Evolutionary conservation across 2,329 filamentous ascomycete species (phyloP).

Genomic region (Chrysosporium queenslandicum): DNA sequence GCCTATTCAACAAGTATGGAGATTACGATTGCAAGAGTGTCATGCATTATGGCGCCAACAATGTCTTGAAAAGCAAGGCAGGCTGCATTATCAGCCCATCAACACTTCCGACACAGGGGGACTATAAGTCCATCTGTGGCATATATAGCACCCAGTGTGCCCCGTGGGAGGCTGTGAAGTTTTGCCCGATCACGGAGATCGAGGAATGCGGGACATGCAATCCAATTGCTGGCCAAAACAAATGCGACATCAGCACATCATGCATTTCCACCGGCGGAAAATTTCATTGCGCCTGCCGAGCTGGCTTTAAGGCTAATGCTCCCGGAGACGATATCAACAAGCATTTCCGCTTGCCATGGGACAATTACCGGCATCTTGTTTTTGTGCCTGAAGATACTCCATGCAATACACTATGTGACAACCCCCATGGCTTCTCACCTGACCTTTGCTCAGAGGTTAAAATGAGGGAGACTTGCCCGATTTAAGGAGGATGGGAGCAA

Average conservation of each 20-base stretch:
- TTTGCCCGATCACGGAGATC: not conserved
- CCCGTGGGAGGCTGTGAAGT: constrained; percentile 7
- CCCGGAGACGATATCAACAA: constrained; percentile 3
- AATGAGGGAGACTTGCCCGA: constrained; percentile 9
- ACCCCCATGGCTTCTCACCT: constrained; percentile 9
- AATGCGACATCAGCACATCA: constrained; percentile 10
- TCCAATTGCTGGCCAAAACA: constrained; percentile 7
- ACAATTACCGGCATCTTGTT: constrained; percentile 9
- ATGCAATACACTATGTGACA: constrained; percentile 8
- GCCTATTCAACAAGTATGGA: constrained; percentile 3
- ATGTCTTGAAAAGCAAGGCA: constrained; percentile 5
- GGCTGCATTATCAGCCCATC: constrained; percentile 6
- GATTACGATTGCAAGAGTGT: constrained; percentile 10
- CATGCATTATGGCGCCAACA: constrained; percentile 7
- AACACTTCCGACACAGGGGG: constrained; percentile 1
- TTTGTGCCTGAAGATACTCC: constrained; percentile 8
- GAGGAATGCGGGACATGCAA: constrained; percentile 8
- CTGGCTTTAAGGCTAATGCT: constrained; percentile 5
- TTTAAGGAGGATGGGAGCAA: too few species aligned
- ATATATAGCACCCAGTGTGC: constrained; percentile 6
- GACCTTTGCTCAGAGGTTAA: constrained; percentile 5
- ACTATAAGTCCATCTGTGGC: constrained; percentile 5
- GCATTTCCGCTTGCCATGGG: constrained; percentile 8
- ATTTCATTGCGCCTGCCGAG: constrained; percentile 10
- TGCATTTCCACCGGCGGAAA: constrained; percentile 9